phyloP scores from a whole-genome alignment of 495 filamentous ascomycete species.

The Penicillium canescens region DNA sequence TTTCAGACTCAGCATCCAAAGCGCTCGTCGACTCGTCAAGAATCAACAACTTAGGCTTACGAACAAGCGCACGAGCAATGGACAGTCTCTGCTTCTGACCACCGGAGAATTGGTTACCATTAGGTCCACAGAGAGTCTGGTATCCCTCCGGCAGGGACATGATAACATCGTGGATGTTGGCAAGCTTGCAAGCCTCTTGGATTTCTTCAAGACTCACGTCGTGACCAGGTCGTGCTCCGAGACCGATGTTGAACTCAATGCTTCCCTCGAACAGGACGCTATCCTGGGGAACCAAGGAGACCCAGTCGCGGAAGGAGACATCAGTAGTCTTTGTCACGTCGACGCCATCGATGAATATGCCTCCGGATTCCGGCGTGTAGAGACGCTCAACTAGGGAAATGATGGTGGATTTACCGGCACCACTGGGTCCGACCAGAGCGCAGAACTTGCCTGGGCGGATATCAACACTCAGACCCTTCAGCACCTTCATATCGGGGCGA shows the following conservation, averaged over 20 bases:
- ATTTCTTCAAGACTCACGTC: constrained; percentile 51
- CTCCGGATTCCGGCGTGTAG: constrained; percentile 48
- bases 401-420: constrained; percentile 59
- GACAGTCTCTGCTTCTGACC: constrained; percentile 77
- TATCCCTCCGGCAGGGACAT: constrained; percentile 59
- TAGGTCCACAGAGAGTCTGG: constrained; percentile 62
- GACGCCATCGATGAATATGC: constrained; percentile 40
- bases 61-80: constrained; percentile 74
- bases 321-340: constrained; percentile 37
- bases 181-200: constrained; percentile 55
- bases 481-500: constrained; percentile 50
- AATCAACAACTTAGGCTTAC: constrained; percentile 67
- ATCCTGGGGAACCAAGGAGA: constrained; percentile 58
- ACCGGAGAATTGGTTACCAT: constrained; percentile 65
- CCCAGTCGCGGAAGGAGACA: constrained; percentile 45
- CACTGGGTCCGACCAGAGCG: constrained; percentile 58
- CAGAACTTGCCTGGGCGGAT: constrained; percentile 56
- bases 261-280: constrained; percentile 54
- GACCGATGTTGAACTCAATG: constrained; percentile 53
- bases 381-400: constrained; percentile 58
- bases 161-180: constrained; percentile 62
- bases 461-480: constrained; percentile 50
- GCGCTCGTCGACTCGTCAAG: constrained; percentile 79
- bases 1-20: constrained; percentile 74
- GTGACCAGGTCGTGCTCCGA: constrained; percentile 46